These are phyloP conservation scores for Aspergillus nanangensis DNA, from an alignment of 495 filamentous ascomycete species.

Conservation along the genomic window DNA sequence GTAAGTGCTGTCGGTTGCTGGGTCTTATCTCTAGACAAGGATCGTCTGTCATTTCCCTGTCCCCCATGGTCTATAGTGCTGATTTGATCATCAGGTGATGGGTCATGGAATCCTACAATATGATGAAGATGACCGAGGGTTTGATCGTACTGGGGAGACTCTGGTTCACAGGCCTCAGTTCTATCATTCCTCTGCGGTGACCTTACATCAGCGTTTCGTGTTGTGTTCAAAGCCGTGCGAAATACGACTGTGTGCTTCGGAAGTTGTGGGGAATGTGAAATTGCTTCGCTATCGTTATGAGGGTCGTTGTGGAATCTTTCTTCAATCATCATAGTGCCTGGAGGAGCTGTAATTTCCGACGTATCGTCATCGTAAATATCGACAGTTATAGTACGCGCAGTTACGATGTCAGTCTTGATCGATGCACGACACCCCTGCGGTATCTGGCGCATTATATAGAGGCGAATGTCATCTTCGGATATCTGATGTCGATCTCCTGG, in stretches of 20 bases:
- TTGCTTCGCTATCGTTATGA: slow-evolving; percentile 15
- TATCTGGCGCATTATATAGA: slow-evolving; percentile 43
- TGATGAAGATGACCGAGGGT: not conserved
- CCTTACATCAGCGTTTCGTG: slow-evolving; percentile 35
- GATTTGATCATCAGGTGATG: not conserved
- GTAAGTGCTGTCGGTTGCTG: too few species aligned
- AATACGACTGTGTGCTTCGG: slow-evolving; percentile 44
- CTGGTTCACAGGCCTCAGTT: not conserved
- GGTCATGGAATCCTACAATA: not conserved
- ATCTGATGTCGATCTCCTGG: slow-evolving; percentile 29
- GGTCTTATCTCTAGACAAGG: too few species aligned
- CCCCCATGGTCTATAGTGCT: too few species aligned
- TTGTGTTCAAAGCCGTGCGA: slow-evolving; percentile 40
- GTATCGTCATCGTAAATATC: slow-evolving; percentile 60
- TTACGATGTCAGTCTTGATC: slow-evolving; percentile 59
- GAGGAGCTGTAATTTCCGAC: slow-evolving; percentile 57
- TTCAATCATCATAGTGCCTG: slow-evolving; percentile 62
- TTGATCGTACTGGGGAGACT: not conserved
- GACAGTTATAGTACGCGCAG: slow-evolving; percentile 67
- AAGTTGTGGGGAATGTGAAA: slow-evolving; percentile 12
- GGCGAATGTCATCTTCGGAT: slow-evolving; percentile 40
- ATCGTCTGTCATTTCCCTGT: too few species aligned
- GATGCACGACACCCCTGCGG: slow-evolving; percentile 49
- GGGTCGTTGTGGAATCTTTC: slow-evolving; percentile 44
- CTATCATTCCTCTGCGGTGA: slow-evolving; percentile 12